Conservation (phyloP, 1,284 basidiomycete genomes). For the Termitomyces sp. region DNA sequence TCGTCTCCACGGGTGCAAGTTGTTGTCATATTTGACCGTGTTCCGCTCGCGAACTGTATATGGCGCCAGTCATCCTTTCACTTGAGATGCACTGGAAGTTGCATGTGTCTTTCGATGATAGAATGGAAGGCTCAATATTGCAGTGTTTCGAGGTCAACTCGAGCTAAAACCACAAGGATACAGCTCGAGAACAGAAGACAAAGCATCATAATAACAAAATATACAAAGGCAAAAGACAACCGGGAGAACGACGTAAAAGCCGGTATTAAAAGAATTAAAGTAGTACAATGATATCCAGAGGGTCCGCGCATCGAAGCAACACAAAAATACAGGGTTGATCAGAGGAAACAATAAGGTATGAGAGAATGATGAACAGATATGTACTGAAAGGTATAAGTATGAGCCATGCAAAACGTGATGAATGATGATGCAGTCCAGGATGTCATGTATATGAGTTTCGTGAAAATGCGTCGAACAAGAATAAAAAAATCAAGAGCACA, state of each 20-base stretch:
- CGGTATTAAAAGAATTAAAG: slow-evolving; percentile 1
- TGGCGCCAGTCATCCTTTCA: not conserved
- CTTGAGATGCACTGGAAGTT: not conserved
- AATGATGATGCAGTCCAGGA: not conserved
- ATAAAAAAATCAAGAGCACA: slow-evolving; percentile 2
- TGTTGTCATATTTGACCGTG: not conserved
- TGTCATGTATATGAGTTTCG: slow-evolving; percentile 10
- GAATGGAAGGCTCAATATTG: no score
- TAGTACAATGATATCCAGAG: slow-evolving; percentile 9
- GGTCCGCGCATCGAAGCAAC: slow-evolving; percentile 4
- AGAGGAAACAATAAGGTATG: slow-evolving; percentile 2
- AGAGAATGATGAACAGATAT: not conserved
- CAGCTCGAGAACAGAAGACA: not conserved
- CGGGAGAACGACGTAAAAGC: not conserved
- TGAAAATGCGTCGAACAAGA: slow-evolving; percentile 14
- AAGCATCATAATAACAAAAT: not conserved
- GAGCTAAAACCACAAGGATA: not conserved
- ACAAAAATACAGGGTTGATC: slow-evolving; percentile 7
- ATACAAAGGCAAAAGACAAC: not conserved
- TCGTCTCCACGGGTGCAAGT: not conserved
- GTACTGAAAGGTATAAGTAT: slow-evolving; percentile 6
- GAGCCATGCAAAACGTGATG: slow-evolving; percentile 11
- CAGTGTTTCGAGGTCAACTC: not conserved
- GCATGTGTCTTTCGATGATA: not conserved
- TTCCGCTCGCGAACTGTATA: not conserved